These are phyloP conservation scores for Pyrrhoderma noxium DNA, from an alignment of 1,284 basidiomycete genomes.

Conservation along the genomic window DNA sequence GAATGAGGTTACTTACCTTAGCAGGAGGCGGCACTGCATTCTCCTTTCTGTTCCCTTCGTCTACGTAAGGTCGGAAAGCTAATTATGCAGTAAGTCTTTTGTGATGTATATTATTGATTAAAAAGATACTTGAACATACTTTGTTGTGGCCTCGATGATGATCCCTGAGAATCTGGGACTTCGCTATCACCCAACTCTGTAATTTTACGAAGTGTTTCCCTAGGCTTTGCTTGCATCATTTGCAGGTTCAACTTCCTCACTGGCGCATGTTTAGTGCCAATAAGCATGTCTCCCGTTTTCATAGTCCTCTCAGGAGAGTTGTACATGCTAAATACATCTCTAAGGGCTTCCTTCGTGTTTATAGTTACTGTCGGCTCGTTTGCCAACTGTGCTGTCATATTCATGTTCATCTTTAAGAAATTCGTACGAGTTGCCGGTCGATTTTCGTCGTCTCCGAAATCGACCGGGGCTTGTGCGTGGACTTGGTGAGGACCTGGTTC, in stretches of 20 bases:
- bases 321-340: conserved; percentile 92
- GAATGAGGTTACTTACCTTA: conserved; percentile 34
- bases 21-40: conserved; percentile 37
- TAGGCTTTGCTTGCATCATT: conserved; percentile 24
- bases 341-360: conserved; percentile 84
- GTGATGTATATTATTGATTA: no score
- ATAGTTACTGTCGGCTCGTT: conserved; percentile 67
- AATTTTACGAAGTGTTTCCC: conserved; percentile 30
- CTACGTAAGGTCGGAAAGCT: conserved; percentile 40
- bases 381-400: conserved; percentile 24
- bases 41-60: conserved; percentile 44
- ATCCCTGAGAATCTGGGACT: conserved; percentile 33
- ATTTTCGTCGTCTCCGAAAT: conserved; percentile 47
- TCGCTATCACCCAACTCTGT: conserved; percentile 22
- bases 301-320: conserved; percentile 80
- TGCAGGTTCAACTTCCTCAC: conserved; percentile 49
- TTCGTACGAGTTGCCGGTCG: conserved; percentile 29
- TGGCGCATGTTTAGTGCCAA: conserved; percentile 65
- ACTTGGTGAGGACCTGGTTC: conserved; percentile 25
- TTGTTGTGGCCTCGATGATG: conserved; percentile 26
- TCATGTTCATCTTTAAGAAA: conserved; percentile 11
- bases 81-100: no score
- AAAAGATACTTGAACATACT: no score
- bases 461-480: conserved; percentile 31
- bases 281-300: conserved; percentile 31